Conservation (phyloP, 2,329 filamentous ascomycete species). For the Epichloe amarillans region DNA sequence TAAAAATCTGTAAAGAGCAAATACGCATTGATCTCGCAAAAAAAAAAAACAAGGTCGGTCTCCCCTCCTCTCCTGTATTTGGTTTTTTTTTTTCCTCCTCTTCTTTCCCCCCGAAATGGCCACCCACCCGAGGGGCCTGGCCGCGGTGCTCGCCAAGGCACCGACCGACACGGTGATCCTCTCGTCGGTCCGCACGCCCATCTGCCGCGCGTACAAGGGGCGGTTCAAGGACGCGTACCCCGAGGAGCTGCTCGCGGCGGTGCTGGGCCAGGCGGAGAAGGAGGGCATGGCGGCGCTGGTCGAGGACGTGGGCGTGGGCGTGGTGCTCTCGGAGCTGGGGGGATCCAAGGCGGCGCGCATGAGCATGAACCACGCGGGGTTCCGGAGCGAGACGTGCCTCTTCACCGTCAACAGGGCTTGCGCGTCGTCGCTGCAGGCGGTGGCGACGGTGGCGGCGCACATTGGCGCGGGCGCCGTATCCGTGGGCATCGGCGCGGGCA, state of each 20-base stretch:
- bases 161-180: conserved; percentile 79
- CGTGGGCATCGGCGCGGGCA: conserved; percentile 70
- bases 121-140: conserved; percentile 38
- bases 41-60: neutral
- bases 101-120: neutral
- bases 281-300: conserved; percentile 50
- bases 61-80: neutral
- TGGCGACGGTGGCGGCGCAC: conserved; percentile 59
- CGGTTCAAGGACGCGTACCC: conserved; percentile 79
- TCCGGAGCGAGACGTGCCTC: conserved; percentile 57
- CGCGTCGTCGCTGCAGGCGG: conserved; percentile 61
- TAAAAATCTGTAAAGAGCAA: too few species aligned
- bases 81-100: accelerated
- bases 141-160: conserved; percentile 63
- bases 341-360: conserved; percentile 84
- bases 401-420: conserved; percentile 87
- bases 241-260: conserved; percentile 68
- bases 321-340: conserved; percentile 86
- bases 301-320: conserved; percentile 75
- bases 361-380: conserved; percentile 76
- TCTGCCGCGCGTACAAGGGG: conserved; percentile 74
- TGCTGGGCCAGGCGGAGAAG: conserved; percentile 28
- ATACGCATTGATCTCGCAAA: too few species aligned
- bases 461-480: conserved; percentile 64
- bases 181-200: conserved; percentile 77